These are phyloP conservation scores for Globisporangium spiculum DNA, from an alignment of 352 stramenopile species.

Conservation along the genomic window DNA sequence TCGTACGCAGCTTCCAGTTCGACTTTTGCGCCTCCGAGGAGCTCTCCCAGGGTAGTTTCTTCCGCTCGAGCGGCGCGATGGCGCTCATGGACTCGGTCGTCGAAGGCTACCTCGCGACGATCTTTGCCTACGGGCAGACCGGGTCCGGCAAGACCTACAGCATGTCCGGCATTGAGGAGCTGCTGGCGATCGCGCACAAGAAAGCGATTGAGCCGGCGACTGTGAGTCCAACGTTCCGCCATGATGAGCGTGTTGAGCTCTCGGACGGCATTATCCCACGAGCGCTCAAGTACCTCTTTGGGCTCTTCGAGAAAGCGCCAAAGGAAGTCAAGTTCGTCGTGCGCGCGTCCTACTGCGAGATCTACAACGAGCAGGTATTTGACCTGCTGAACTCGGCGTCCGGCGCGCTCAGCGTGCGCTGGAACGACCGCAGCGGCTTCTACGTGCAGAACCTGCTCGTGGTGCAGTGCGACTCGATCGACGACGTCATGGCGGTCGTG, in stretches of 20 bases:
- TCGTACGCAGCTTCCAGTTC: constrained; percentile 77
- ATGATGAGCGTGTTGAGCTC: constrained; percentile 21
- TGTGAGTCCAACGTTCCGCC: background rate
- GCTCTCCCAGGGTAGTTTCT: constrained; percentile 62
- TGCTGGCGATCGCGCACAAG: constrained; percentile 33
- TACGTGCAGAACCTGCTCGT: constrained; percentile 80
- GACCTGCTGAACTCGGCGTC: constrained; percentile 71
- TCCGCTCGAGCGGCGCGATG: constrained; percentile 52
- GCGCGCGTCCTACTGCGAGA: constrained; percentile 75
- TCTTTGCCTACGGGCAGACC: constrained; percentile 70
- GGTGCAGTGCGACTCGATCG: constrained; percentile 67
- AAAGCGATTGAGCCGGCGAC: constrained; percentile 9
- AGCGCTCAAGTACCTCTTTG: constrained; percentile 69
- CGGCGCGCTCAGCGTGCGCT: constrained; percentile 62
- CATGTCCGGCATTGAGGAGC: constrained; percentile 76
- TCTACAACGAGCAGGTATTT: constrained; percentile 85
- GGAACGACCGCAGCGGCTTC: constrained; percentile 70
- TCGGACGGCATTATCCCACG: constrained; percentile 72
- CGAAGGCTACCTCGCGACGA: constrained; percentile 66
- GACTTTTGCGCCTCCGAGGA: constrained; percentile 66
- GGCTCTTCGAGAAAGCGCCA: constrained; percentile 38
- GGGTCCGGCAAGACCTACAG: constrained; percentile 74
- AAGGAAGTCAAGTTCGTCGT: constrained; percentile 59
- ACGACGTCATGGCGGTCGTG: constrained; percentile 73
- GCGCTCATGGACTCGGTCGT: constrained; percentile 63